Conservation (phyloP, 805 yeast species). For the Metschnikowia amazonensis region DNA sequence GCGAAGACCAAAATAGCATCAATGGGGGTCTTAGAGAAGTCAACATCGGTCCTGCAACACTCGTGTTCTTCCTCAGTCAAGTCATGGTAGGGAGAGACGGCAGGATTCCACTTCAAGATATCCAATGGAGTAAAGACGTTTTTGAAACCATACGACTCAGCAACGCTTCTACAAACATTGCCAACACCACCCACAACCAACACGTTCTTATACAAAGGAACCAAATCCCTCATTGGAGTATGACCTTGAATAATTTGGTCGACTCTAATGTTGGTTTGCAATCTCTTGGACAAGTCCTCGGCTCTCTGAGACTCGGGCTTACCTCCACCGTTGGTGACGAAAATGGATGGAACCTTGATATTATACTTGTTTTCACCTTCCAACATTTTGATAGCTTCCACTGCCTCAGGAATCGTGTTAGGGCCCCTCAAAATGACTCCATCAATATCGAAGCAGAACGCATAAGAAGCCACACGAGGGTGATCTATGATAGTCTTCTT, state of each 20-base stretch:
- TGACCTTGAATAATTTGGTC: slow-evolving; percentile 90
- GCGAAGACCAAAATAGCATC: slow-evolving; percentile 88
- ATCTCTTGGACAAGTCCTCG: slow-evolving; percentile 59
- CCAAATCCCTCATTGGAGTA: slow-evolving; percentile 87
- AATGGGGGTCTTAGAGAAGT: slow-evolving; percentile 62
- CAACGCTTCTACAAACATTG: slow-evolving; percentile 78
- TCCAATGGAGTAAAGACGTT: slow-evolving; percentile 81
- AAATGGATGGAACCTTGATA: slow-evolving; percentile 70
- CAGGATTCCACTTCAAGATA: slow-evolving; percentile 80
- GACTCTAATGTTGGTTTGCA: slow-evolving; percentile 57
- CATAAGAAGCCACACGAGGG: slow-evolving; percentile 71
- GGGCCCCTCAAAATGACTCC: slow-evolving; percentile 88
- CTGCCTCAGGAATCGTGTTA: slow-evolving; percentile 76
- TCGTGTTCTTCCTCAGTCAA: slow-evolving; percentile 66
- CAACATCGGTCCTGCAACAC: slow-evolving; percentile 48
- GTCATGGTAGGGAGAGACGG: slow-evolving; percentile 79
- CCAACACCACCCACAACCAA: slow-evolving; percentile 88
- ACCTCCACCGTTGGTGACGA: slow-evolving; percentile 91
- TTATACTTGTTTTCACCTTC: slow-evolving; percentile 76
- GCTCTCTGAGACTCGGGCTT: slow-evolving; percentile 74
- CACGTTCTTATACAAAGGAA: slow-evolving; percentile 63
- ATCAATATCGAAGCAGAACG: slow-evolving; percentile 90
- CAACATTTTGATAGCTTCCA: slow-evolving; percentile 63
- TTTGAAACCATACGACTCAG: slow-evolving; percentile 77
- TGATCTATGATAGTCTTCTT: slow-evolving; percentile 60